These are phyloP conservation scores for Ophiostoma ulmi DNA, from an alignment of 2,329 filamentous ascomycete species.

Conservation along the genomic window DNA sequence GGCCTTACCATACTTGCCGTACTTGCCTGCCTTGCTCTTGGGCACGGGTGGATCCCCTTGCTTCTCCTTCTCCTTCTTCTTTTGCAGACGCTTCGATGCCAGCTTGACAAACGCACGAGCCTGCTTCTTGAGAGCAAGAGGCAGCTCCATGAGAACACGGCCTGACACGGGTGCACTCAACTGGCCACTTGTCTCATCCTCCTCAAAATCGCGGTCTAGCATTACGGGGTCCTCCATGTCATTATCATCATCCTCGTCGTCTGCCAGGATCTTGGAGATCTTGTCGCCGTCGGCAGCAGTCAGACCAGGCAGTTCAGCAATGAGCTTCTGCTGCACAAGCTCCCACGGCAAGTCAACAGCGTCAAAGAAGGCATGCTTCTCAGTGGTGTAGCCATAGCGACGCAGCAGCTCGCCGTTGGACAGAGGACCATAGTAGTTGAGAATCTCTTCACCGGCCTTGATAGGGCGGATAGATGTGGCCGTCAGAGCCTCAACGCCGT, in stretches of 20 bases:
- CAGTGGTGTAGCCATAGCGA: conserved; percentile 81
- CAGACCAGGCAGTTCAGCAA: conserved; percentile 23
- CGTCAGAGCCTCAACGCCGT: conserved; percentile 53
- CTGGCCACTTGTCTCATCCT: conserved; percentile 47
- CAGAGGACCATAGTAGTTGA: conserved; percentile 85
- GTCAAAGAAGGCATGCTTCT: conserved; percentile 71
- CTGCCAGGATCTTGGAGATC: conserved; percentile 37
- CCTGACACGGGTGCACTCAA: conserved; percentile 30
- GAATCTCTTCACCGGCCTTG: conserved; percentile 65
- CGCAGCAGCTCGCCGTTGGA: conserved; percentile 77
- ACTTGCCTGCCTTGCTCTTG: conserved; percentile 29
- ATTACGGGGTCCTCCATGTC: conserved; percentile 72
- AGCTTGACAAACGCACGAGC: conserved; percentile 48
- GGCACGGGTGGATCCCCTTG: conserved; percentile 31
- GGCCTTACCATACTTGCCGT: conserved; percentile 15
- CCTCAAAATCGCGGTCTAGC: conserved; percentile 52
- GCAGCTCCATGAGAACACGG: conserved; percentile 40
- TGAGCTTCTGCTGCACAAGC: conserved; percentile 33
- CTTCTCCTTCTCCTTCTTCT: conserved; percentile 16
- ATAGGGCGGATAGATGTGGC: conserved; percentile 70
- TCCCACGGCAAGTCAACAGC: conserved; percentile 71
- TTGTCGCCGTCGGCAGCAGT: conserved; percentile 38
- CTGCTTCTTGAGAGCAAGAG: conserved; percentile 49
- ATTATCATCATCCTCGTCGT: conserved; percentile 52
- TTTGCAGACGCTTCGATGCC: conserved; percentile 35